phyloP scores from a whole-genome alignment of 192 early-diverging fungal species.

The Endogone sp. region DNA sequence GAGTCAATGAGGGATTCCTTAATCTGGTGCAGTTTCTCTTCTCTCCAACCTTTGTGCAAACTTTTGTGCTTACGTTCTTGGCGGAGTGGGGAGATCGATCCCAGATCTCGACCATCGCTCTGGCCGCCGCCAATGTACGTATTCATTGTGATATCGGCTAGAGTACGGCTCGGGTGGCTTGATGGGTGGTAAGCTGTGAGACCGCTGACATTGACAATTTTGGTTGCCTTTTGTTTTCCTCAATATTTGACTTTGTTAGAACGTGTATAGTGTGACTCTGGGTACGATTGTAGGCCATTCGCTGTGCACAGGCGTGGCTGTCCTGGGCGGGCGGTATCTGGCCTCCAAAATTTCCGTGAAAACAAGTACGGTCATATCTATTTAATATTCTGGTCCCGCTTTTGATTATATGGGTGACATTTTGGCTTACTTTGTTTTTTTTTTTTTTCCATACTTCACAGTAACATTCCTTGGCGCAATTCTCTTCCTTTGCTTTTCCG shows the following conservation, averaged over 20 bases:
- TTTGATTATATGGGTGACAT: not conserved
- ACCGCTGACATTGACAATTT: not conserved
- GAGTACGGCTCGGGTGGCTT: not conserved
- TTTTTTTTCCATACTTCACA: constrained; percentile 18
- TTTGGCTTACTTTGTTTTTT: constrained; percentile 11
- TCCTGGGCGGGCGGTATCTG: constrained; percentile 88
- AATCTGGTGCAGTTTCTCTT: constrained; percentile 76
- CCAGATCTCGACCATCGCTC: constrained; percentile 94
- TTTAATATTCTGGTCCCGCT: constrained; percentile 1
- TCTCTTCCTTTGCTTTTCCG: constrained; percentile 86
- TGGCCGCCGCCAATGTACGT: constrained; percentile 85
- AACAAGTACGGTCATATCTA: constrained; percentile 50
- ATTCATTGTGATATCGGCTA: not conserved
- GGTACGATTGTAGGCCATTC: constrained; percentile 90
- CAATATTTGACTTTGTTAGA: constrained; percentile 35
- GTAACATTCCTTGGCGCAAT: constrained; percentile 82
- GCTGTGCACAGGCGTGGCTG: constrained; percentile 89
- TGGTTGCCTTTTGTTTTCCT: not conserved
- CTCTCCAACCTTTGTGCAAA: constrained; percentile 93
- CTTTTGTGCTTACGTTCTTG: constrained; percentile 93
- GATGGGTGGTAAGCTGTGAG: not conserved
- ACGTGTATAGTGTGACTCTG: constrained; percentile 86
- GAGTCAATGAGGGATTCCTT: constrained; percentile 46
- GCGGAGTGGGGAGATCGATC: constrained; percentile 98
- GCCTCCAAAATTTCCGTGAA: constrained; percentile 83